Evolutionary conservation across 305 asterid species (phyloP), one percentile per base, ranked within the genome.

Genomic region (Fraxinus greggii): DNA sequence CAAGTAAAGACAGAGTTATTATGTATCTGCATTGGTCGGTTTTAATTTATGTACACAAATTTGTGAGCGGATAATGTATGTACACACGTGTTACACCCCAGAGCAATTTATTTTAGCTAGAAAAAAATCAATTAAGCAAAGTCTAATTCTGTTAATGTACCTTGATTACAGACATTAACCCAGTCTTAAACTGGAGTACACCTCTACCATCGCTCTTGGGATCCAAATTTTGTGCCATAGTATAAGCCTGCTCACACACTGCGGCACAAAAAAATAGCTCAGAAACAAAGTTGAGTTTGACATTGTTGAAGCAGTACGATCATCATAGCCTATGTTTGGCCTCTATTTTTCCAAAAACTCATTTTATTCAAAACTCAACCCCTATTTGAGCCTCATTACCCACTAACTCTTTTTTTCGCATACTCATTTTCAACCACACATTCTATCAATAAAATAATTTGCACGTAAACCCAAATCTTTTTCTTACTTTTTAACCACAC

Each of bases 191-290:
- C 90, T 94, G 98, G 86, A 96, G 98, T 79, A 96, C 98, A 32
- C 99, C 99, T 89, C 98, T 91, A 21, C 99, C 98, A 51, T 93
- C 93, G 28, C 99, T 94, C 90, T 80, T 92, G 56, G 99, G 99
- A 79, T 96, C 99, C 97, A 96, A 86, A 82, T 88, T 88, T 77
- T 96, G 99, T 54, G 99, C 97, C 99, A 96, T 94, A 54, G 90
- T 84, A 87, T 96, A 96, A 12, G 99, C 99, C 94, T 96, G 99
- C 93, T 96, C 99, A 59, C 99, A 96, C 79, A 96, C 99, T 95
- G 84, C 69, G 80, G 73, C 78, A 81, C 78, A 80, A 73, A 78
- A 61, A 76, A 75, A 0, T 2, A 73, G 23, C 80, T 59, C 67
- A 86, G 69, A 15, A 13, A 21, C 26, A 75, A 51, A 67, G 72